phyloP scores from a whole-genome alignment of 768 basidiomycete genomes.

The Termitomyces sp. region DNA sequence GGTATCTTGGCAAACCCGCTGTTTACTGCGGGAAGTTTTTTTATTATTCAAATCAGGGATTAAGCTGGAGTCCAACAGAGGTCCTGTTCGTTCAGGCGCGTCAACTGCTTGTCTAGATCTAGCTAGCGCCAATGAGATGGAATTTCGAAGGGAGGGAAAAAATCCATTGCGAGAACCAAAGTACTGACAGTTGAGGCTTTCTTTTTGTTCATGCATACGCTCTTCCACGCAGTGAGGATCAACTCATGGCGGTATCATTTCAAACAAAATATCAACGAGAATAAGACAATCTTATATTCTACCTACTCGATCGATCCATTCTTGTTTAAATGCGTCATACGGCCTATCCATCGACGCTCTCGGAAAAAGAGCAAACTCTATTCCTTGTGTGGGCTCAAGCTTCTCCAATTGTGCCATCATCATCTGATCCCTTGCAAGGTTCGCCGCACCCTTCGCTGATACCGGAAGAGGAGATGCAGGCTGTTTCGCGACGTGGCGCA shows the following conservation, averaged over 20 bases:
- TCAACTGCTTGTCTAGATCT: no score
- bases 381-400: conserved; percentile 7
- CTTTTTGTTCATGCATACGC: no score
- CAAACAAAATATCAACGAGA: background rate
- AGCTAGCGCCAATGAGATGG: no score
- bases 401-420: conserved; percentile 26
- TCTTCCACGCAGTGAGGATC: no score
- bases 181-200: no score
- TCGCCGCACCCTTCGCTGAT: conserved; percentile 8
- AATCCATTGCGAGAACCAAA: background rate
- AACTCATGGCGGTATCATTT: background rate
- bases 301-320: conserved; percentile 19
- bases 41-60: no score
- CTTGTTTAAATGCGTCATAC: conserved; percentile 12
- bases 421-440: conserved; percentile 21
- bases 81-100: no score
- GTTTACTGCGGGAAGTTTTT: no score
- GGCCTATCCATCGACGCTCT: background rate
- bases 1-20: no score
- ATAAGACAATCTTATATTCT: conserved; percentile 7
- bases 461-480: conserved; percentile 20
- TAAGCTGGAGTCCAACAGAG: no score
- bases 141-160: no score
- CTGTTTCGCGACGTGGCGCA: conserved; percentile 24
- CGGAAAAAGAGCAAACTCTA: conserved; percentile 8